phyloP scores from a whole-genome alignment of 164 flowering plant genomes.

The Piper longum region DNA sequence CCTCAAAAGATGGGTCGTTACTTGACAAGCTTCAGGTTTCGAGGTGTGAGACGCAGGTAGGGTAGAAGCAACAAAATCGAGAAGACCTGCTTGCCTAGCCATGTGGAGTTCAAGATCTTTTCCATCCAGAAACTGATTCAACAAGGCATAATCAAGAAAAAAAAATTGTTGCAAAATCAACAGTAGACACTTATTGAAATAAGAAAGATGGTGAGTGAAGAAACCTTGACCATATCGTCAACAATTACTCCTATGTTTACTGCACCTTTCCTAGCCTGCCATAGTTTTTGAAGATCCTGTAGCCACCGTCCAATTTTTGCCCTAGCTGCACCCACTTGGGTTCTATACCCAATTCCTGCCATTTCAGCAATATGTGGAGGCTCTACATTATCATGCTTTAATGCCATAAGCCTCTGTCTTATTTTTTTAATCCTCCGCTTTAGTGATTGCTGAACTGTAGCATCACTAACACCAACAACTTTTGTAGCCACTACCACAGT shows the following conservation, averaged over 20 bases:
- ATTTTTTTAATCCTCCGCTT: constrained; percentile 76
- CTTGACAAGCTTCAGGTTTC: constrained; percentile 86
- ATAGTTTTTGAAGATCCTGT: constrained; percentile 81
- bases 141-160: background rate
- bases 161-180: background rate
- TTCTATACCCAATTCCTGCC: constrained; percentile 64
- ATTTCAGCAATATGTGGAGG: constrained; percentile 48
- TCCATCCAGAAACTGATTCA: constrained; percentile 62
- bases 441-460: constrained; percentile 35
- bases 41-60: constrained; percentile 92
- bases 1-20: constrained; percentile 57
- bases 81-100: constrained; percentile 84
- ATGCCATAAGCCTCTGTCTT: constrained; percentile 85
- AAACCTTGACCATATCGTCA: constrained; percentile 86
- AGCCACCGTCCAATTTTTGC: constrained; percentile 85
- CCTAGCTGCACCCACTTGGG: constrained; percentile 70
- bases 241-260: constrained; percentile 70
- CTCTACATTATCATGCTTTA: constrained; percentile 66
- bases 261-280: constrained; percentile 96
- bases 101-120: constrained; percentile 81
- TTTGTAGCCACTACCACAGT: constrained; percentile 21
- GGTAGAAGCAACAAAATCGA: constrained; percentile 88
- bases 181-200: background rate
- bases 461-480: constrained; percentile 22
- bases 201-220: constrained; percentile 2